Base-by-base conservation (phyloP, 2,329 filamentous ascomycete genomes). In the Botrytis deweyae region DNA sequence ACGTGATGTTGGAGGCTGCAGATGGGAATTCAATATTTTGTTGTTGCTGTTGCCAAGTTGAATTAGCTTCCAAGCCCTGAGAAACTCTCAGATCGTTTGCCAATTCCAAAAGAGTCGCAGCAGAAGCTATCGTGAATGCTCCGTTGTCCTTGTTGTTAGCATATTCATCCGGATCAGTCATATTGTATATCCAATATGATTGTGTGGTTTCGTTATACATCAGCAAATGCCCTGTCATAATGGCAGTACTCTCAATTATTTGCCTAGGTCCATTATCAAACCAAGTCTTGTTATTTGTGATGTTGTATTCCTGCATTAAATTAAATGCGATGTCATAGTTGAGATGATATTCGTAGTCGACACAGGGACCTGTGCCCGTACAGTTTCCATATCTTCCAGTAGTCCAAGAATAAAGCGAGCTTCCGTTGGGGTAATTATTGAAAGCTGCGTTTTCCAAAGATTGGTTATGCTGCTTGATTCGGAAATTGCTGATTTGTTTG, bases 291-390 rank as follows among this genome's bases (percentile, higher is more conserved):
- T 82, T 80, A 7, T 81, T 79, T 5, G 80, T 83, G 62, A 81
- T 79, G 44, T 81, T 81, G 61, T 80, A 77, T 38, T 78, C 74
- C 65, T 82, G 80, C 12, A 81, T 68, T n/a, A 81, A 58, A 68
- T 81, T 81, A 44, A 92, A 83, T 0, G 88, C 89, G 76, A 93
- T 92, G 76, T 92, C 91, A 12, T 90, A 89, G 77, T 92, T 92
- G 55, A 93, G 78, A 80, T 93, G 91, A 77, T 93, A 93, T 79
- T 93, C 86, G 76, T 93, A 92, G 80, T 93, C 90, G 77, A 90
- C 91, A 80, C 91, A 93, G 40, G 87, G 86, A 2, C 87, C 87
- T 4, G 87, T 88, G 3, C 84, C 80, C 12, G 91, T 93, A 78
- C 91, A 93, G 78, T 93, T 92, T 3, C 91, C 91, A 78, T 86